Conservation (phyloP, 495 filamentous ascomycete species). For the Letharia columbiana region DNA sequence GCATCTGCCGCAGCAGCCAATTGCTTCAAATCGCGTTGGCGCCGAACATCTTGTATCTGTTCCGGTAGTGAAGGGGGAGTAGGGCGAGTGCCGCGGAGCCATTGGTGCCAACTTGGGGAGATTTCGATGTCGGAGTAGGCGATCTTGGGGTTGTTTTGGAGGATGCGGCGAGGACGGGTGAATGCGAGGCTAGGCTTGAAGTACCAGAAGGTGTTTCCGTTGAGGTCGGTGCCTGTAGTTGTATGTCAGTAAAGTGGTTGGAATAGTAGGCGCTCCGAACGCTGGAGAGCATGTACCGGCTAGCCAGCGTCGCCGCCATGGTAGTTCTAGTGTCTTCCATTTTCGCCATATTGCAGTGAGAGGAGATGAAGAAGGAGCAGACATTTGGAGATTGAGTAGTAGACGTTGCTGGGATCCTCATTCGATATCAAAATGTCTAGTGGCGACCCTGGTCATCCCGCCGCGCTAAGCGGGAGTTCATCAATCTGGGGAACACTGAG, state of each 20-base stretch:
- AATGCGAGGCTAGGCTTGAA: constrained; percentile 61
- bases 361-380: constrained; percentile 17
- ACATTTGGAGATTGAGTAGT: constrained; percentile 7
- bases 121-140: constrained; percentile 63
- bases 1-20: constrained; percentile 75
- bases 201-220: constrained; percentile 92
- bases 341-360: constrained; percentile 61
- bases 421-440: not conserved
- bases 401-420: not conserved
- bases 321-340: constrained; percentile 77
- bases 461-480: constrained; percentile 2
- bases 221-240: constrained; percentile 67
- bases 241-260: constrained; percentile 20
- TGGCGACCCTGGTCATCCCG: constrained; percentile 3
- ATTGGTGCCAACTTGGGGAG: constrained; percentile 80
- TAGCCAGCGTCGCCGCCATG: constrained; percentile 78
- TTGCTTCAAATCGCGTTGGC: constrained; percentile 60
- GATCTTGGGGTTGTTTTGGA: constrained; percentile 51
- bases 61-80: constrained; percentile 66
- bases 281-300: constrained; percentile 45
- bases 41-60: constrained; percentile 57
- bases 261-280: not conserved
- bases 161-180: constrained; percentile 51
- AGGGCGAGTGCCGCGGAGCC: constrained; percentile 75
- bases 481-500: not conserved